Conservation (phyloP, 2,329 filamentous ascomycete genomes). For the Diaporthe helianthi region DNA sequence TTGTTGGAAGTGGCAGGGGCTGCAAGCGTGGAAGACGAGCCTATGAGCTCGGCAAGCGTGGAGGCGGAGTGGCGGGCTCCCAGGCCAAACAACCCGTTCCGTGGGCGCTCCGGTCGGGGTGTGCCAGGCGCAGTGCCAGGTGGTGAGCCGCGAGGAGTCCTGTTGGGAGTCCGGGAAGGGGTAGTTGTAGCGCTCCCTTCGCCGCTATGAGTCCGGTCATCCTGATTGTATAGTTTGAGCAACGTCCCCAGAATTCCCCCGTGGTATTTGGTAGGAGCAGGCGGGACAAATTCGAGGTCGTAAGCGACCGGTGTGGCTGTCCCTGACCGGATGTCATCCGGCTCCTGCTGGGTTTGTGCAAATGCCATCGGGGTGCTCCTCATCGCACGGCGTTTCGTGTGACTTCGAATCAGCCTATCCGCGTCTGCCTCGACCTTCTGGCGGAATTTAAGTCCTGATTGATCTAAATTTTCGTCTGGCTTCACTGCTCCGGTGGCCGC, state of each 20-base stretch:
- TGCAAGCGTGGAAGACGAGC: slow-evolving; percentile 60
- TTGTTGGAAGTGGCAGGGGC: slow-evolving; percentile 51
- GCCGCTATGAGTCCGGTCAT: slow-evolving; percentile 44
- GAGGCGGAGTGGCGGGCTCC: slow-evolving; percentile 54
- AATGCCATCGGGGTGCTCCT: not conserved
- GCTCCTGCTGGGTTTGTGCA: not conserved
- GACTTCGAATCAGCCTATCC: slow-evolving; percentile 32
- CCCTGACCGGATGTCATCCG: slow-evolving; percentile 38
- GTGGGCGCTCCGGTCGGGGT: slow-evolving; percentile 40
- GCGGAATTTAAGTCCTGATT: slow-evolving; percentile 28
- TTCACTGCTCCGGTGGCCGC: slow-evolving; percentile 19
- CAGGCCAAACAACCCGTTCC: slow-evolving; percentile 49
- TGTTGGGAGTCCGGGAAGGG: slow-evolving; percentile 49
- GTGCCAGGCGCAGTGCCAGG: slow-evolving; percentile 47
- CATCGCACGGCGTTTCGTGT: slow-evolving; percentile 28
- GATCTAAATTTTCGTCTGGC: slow-evolving; percentile 4
- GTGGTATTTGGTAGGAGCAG: slow-evolving; percentile 71
- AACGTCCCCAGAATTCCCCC: slow-evolving; percentile 77
- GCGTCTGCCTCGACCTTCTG: slow-evolving; percentile 32
- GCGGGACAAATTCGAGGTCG: slow-evolving; percentile 66
- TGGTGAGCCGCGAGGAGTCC: slow-evolving; percentile 51
- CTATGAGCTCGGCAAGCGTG: slow-evolving; percentile 59
- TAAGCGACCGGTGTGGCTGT: slow-evolving; percentile 57
- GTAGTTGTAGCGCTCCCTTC: slow-evolving; percentile 51
- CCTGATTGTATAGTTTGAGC: slow-evolving; percentile 71